A percentile compares a stretch with the other conserved stretches of the same genome.
Evolutionary conservation across 805 yeast species (phyloP).

Genomic region (Torulaspora maleeae): DNA sequence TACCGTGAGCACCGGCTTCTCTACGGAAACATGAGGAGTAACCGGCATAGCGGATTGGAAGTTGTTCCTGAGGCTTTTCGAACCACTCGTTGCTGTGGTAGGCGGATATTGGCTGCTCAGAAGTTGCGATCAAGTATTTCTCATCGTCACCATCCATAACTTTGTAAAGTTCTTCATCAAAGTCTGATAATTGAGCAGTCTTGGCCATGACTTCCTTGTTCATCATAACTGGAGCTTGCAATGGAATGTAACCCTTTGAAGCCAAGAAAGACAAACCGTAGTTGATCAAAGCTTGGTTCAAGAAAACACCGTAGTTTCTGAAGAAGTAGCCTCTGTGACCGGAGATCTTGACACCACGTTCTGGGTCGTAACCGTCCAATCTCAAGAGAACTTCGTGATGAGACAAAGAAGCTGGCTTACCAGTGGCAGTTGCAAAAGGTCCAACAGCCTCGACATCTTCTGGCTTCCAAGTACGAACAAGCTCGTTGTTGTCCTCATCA

Average conservation of each 20-base stretch:
- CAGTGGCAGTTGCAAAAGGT: slow-evolving; percentile 70
- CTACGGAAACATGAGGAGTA: slow-evolving; percentile 98
- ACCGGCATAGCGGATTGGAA: slow-evolving; percentile 96
- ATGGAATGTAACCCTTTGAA: slow-evolving; percentile 72
- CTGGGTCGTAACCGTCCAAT: slow-evolving; percentile 97
- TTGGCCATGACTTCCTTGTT: slow-evolving; percentile 99
- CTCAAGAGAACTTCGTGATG: slow-evolving; percentile 94
- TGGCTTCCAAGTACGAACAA: slow-evolving; percentile 86
- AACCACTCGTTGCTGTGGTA: slow-evolving; percentile 98
- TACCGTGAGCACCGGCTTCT: slow-evolving; percentile 99
- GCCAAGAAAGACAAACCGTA: slow-evolving; percentile 86
- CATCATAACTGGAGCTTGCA: slow-evolving; percentile 99
- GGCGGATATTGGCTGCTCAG: slow-evolving; percentile 98
- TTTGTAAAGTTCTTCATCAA: slow-evolving; percentile 96
- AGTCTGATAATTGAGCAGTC: slow-evolving; percentile 96
- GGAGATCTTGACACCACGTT: slow-evolving; percentile 94
- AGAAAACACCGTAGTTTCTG: slow-evolving; percentile 91
- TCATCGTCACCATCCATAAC: slow-evolving; percentile 97
- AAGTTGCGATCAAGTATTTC: slow-evolving; percentile 95
- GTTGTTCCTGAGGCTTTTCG: slow-evolving; percentile 93
- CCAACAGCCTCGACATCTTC: slow-evolving; percentile 57
- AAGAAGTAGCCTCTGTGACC: slow-evolving; percentile 99
- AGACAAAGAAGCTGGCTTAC: slow-evolving; percentile 71
- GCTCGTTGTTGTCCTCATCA: slow-evolving; percentile 87
- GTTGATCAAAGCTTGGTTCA: slow-evolving; percentile 96